A percentile compares a stretch with the other conserved stretches of the same genome.
phyloP scores from a whole-genome alignment of 768 basidiomycete genomes.

The Rhizopogon salebrosus region DNA sequence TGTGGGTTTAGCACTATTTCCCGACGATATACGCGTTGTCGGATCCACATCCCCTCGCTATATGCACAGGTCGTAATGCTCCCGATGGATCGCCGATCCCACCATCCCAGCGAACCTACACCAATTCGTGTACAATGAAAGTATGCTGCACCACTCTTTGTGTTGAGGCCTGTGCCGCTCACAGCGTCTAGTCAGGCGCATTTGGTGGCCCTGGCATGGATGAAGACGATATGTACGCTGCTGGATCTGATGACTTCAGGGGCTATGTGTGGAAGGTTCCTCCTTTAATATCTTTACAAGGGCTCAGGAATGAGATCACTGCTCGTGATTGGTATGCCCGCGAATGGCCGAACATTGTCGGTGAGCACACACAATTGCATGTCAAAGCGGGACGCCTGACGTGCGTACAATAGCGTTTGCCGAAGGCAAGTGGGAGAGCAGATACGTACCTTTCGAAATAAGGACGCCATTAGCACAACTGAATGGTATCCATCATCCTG shows the following conservation, averaged over 20 bases:
- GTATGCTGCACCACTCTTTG: constrained; percentile 27
- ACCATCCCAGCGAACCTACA: constrained; percentile 48
- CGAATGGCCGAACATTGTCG: constrained; percentile 25
- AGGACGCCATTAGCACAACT: constrained; percentile 57
- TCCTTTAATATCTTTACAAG: constrained; percentile 34
- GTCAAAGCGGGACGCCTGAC: constrained; percentile 3
- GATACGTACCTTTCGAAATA: constrained; percentile 59
- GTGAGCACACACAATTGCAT: constrained; percentile 30
- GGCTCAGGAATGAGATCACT: constrained; percentile 41
- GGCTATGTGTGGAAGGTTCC: constrained; percentile 79
- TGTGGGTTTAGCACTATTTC: constrained; percentile 46
- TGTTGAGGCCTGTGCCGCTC: not conserved
- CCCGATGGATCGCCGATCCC: constrained; percentile 51
- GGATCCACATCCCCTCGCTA: constrained; percentile 66
- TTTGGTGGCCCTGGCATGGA: constrained; percentile 60
- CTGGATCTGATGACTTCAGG: constrained; percentile 83
- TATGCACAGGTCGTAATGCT: constrained; percentile 53
- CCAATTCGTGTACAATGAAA: constrained; percentile 77
- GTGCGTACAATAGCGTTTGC: constrained; percentile 39
- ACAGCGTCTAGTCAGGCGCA: constrained; percentile 54
- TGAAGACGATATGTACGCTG: constrained; percentile 55
- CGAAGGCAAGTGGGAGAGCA: constrained; percentile 30
- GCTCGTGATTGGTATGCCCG: constrained; percentile 39
- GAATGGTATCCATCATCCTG: constrained; percentile 35
- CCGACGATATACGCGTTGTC: constrained; percentile 67